phyloP scores from a whole-genome alignment of 805 yeast species.

The Wickerhamomyces bovis region DNA sequence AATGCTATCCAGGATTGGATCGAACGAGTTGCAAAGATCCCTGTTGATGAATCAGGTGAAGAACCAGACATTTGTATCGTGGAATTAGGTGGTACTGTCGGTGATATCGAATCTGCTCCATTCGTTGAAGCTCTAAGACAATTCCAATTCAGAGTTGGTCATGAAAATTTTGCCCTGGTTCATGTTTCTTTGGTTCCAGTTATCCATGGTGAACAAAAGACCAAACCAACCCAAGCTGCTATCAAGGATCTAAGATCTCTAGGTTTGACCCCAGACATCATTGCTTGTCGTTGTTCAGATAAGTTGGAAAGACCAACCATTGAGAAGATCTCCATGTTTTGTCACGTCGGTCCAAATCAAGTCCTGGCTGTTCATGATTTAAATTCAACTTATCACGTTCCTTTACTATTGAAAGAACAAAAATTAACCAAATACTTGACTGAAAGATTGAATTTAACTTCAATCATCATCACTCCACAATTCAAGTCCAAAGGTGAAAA shows the following conservation, averaged over 20 bases:
- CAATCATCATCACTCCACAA: slow-evolving; percentile 39
- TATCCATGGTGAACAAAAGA: slow-evolving; percentile 97
- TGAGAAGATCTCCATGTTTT: slow-evolving; percentile 96
- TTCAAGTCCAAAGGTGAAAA: slow-evolving; percentile 60
- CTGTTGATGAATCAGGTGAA: slow-evolving; percentile 84
- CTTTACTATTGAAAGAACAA: slow-evolving; percentile 83
- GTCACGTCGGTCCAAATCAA: slow-evolving; percentile 98
- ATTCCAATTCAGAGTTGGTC: slow-evolving; percentile 95
- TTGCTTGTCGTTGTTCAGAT: slow-evolving; percentile 94
- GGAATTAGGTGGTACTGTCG: slow-evolving; percentile 98
- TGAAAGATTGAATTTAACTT: slow-evolving; percentile 57
- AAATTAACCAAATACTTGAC: slow-evolving; percentile 68
- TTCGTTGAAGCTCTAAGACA: slow-evolving; percentile 98
- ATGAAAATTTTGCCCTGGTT: slow-evolving; percentile 87
- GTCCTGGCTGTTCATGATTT: slow-evolving; percentile 96
- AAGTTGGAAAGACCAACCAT: slow-evolving; percentile 78
- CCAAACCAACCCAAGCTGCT: slow-evolving; percentile 99
- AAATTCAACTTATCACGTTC: slow-evolving; percentile 95
- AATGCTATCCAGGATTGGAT: slow-evolving; percentile 98
- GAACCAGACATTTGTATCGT: slow-evolving; percentile 95
- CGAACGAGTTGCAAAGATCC: slow-evolving; percentile 83
- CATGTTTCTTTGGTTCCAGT: slow-evolving; percentile 98
- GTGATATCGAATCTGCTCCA: slow-evolving; percentile 98
- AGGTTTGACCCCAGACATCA: slow-evolving; percentile 93
- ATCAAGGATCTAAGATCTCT: slow-evolving; percentile 92